Base-by-base conservation (phyloP, 2,329 filamentous ascomycete genomes). In the Talaromyces sp. region DNA sequence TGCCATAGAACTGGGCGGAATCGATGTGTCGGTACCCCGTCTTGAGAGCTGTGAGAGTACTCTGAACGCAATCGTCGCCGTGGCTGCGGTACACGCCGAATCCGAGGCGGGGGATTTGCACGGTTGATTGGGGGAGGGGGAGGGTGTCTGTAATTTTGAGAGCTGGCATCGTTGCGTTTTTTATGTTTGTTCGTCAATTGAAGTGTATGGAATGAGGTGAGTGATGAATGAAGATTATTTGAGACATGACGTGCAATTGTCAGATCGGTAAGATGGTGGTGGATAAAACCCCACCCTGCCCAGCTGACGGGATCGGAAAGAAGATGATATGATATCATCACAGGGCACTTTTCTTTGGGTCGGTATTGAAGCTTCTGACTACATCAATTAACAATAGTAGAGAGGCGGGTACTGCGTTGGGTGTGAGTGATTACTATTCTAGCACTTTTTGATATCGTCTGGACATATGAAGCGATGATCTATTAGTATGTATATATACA, bases 51-150 rank as follows among this genome's bases (percentile, higher is more conserved):
- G 81, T 80, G 3, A 86, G 78, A 69, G 85, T 87, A 1, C 89
- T 88, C 39, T 82, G 73, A 10, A 83, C 79, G 74, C 87, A 90
- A 67, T 81, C 79, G 49, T 83, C 73, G 43, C 80, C 73, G 2
- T 81, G 81, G 6, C 87, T 86, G 66, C 83, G 84, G 77, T 90
- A 92, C 66, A 91, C 88, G 59, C 90, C 90, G 71, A 92, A 91
- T 13, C 89, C 90, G 10, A 92, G 82, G 33, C 82, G 83, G 27
- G 90, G 90, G 19, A 92, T 89, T 63, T 78, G 78, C 68, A 82
- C 75, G 39, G 74, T 70, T 60, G 81, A 82, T 64, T 84, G 84
- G 37, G 80, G 78, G 45, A 88, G 81, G 49, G 83, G 74, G 45
- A 87, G 73, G 25, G 78, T 77, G 66, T 84, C 82, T 25, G 79